Evolutionary conservation across 306 rosid genomes (phyloP).

Genomic region (Sindora glabra): DNA sequence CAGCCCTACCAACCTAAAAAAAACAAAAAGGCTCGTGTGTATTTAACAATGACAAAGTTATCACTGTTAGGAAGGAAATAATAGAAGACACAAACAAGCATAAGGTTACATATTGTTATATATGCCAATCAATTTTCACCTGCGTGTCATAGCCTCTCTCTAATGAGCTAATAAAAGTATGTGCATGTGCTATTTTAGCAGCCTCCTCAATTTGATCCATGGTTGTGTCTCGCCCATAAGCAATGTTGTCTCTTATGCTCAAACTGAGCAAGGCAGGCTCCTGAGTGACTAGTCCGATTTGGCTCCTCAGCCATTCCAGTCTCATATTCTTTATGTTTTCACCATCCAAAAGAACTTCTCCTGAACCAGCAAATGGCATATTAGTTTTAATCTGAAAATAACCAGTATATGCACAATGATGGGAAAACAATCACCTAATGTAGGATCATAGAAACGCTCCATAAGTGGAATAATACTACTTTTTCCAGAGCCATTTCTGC

Average conservation of each 20-base stretch:
- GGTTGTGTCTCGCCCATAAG: slow-evolving; percentile 90
- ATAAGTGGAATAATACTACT: slow-evolving; percentile 98
- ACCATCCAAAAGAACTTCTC: slow-evolving; percentile 99
- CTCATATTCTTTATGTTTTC: slow-evolving; percentile 89
- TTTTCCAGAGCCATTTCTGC: slow-evolving; percentile 98
- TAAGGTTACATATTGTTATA: background rate
- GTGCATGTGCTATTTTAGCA: slow-evolving; percentile 98
- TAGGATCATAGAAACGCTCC: slow-evolving; percentile 99
- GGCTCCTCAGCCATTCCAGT: slow-evolving; percentile 95
- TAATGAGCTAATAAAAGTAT: slow-evolving; percentile 89
- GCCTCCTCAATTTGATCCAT: slow-evolving; percentile 98
- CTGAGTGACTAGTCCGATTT: slow-evolving; percentile 96
- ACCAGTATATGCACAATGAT: background rate
- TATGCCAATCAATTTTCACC: slow-evolving; percentile 43
- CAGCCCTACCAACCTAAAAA: slow-evolving; percentile 93
- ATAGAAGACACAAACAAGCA: slow-evolving; percentile 4
- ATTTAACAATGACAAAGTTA: background rate
- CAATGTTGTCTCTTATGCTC: slow-evolving; percentile 97
- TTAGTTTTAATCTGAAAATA: slow-evolving; percentile 12
- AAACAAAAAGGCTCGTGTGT: slow-evolving; percentile 10
- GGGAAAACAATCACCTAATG: slow-evolving; percentile 56
- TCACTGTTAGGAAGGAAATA: background rate
- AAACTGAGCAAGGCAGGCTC: slow-evolving; percentile 96
- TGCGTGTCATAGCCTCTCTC: slow-evolving; percentile 84
- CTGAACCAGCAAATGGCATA: slow-evolving; percentile 54